Evolutionary conservation across 1,284 basidiomycete genomes (phyloP).

Genomic region (Exsudoporus floridanus): DNA sequence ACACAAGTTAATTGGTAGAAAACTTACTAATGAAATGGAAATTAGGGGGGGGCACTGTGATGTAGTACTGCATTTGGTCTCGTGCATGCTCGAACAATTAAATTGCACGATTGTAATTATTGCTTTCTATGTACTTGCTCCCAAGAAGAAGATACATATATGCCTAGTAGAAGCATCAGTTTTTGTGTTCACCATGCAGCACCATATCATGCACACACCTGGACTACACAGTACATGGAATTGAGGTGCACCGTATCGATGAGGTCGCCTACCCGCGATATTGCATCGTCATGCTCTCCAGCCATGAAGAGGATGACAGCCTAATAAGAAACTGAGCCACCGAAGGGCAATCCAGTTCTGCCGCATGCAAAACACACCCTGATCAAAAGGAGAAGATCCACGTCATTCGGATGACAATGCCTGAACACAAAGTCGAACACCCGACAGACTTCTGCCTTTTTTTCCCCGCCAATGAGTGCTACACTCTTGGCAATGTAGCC

Average conservation of each 20-base stretch:
- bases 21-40: not conserved
- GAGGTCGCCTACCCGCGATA: not conserved
- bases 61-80: too few species aligned
- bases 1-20: not conserved
- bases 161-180: not conserved
- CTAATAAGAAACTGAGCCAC: not conserved
- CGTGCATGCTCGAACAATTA: not conserved
- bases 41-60: not conserved
- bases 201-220: not conserved
- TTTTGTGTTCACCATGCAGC: accelerated
- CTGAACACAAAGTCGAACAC: too few species aligned
- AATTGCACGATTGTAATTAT: not conserved
- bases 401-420: too few species aligned
- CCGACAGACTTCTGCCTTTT: too few species aligned
- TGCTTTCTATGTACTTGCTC: not conserved
- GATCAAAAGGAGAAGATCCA: not conserved
- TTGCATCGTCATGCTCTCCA: not conserved
- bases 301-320: not conserved
- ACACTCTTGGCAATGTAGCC: too few species aligned
- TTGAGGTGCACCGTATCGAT: not conserved
- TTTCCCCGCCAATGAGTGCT: too few species aligned
- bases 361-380: not conserved
- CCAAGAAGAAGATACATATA: conserved; percentile 3
- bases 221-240: not conserved
- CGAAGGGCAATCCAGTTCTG: accelerated